These are phyloP conservation scores for Phytopythium litorale DNA, from an alignment of 352 stramenopile species.

Conservation along the genomic window DNA sequence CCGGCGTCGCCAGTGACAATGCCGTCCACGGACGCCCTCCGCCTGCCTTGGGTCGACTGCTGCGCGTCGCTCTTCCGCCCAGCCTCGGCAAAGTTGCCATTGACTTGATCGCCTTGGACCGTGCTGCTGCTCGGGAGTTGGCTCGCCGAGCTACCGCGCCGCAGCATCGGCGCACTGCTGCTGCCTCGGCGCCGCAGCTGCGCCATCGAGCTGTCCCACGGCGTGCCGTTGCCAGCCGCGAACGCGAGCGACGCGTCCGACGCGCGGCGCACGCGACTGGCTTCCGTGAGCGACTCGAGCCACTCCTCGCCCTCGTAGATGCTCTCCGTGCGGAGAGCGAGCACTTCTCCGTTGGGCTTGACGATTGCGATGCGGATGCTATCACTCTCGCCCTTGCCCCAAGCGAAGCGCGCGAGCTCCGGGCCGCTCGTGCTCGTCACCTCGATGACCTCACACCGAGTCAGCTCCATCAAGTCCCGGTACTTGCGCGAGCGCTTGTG, in stretches of 20 bases:
- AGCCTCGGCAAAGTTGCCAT: constrained; percentile 7
- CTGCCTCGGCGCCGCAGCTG: constrained; percentile 32
- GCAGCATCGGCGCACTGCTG: constrained; percentile 16
- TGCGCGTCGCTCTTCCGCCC: constrained; percentile 5
- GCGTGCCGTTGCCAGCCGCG: constrained; percentile 12
- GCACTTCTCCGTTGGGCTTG: constrained; percentile 60
- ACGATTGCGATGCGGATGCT: constrained; percentile 75
- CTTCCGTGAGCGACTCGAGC: constrained; percentile 72
- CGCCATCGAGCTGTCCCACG: constrained; percentile 38
- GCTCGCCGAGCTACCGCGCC: constrained; percentile 8
- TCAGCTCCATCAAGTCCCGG: constrained; percentile 71
- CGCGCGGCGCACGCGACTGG: constrained; percentile 41
- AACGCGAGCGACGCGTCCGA: constrained; percentile 9
- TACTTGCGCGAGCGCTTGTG: constrained; percentile 75
- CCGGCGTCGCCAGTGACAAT: constrained; percentile 19
- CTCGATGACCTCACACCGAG: constrained; percentile 60
- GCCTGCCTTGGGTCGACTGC: neutral
- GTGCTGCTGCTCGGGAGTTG: neutral
- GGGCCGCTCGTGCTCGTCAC: constrained; percentile 47
- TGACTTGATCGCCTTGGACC: constrained; percentile 16
- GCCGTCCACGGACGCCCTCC: constrained; percentile 9
- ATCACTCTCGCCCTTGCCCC: constrained; percentile 36
- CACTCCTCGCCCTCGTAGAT: constrained; percentile 83
- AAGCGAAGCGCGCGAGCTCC: constrained; percentile 52
- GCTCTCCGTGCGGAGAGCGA: constrained; percentile 68